Conservation (phyloP, 352 stramenopile species). For the Globisporangium abappressorium region DNA sequence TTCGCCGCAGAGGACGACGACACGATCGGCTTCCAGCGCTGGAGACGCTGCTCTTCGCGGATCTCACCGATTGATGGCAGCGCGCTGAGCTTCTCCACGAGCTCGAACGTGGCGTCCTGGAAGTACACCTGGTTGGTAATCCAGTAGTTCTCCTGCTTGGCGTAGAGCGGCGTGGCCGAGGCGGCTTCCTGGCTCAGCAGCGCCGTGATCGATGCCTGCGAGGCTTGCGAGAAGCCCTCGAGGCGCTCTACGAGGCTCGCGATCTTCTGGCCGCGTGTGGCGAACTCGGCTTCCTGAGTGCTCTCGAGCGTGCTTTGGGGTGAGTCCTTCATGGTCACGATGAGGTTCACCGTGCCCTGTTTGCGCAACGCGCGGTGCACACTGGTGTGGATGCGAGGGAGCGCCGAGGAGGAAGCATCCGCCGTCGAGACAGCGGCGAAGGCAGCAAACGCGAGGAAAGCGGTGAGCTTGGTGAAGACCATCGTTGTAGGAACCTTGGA, state of each 20-base stretch:
- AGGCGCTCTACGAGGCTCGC: slow-evolving; percentile 14
- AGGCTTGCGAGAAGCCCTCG: not conserved
- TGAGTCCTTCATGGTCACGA: slow-evolving; percentile 26
- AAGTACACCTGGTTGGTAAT: slow-evolving; percentile 21
- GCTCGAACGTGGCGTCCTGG: slow-evolving; percentile 16
- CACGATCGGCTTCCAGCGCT: not conserved
- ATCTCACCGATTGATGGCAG: slow-evolving; percentile 8
- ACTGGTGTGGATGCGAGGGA: not conserved
- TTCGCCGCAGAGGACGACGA: not conserved
- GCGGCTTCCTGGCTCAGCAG: not conserved
- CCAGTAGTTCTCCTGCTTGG: slow-evolving; percentile 15
- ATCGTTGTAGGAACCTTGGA: not conserved
- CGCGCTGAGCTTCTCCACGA: slow-evolving; percentile 19
- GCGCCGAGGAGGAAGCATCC: not conserved
- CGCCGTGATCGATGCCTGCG: slow-evolving; percentile 1
- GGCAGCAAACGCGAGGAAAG: not conserved
- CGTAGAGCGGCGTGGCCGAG: slow-evolving; percentile 5
- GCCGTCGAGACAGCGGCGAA: not conserved
- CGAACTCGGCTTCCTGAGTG: slow-evolving; percentile 14
- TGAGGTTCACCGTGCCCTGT: slow-evolving; percentile 29
- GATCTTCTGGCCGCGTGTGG: slow-evolving; percentile 18
- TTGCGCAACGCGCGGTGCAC: slow-evolving; percentile 26
- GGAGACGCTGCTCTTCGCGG: not conserved
- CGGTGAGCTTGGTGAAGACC: not conserved
- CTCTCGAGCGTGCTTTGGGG: slow-evolving; percentile 15